These are phyloP conservation scores for Cyanodermella asteris DNA, from an alignment of 2,329 filamentous ascomycete genomes.

Conservation along the genomic window DNA sequence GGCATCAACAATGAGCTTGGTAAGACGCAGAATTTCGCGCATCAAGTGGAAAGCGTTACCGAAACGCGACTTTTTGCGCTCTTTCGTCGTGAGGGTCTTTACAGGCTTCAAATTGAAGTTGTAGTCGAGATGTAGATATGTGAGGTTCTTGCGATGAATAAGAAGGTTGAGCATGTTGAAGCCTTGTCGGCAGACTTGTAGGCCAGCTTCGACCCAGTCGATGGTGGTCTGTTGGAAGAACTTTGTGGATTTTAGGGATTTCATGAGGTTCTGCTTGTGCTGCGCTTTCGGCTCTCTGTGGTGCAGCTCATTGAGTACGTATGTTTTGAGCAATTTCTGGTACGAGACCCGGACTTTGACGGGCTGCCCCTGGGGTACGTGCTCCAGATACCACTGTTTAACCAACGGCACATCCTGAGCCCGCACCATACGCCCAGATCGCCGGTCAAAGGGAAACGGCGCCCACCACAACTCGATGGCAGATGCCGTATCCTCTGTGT, in stretches of 20 bases:
- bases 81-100: conserved; percentile 94
- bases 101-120: conserved; percentile 99
- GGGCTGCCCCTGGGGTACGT: conserved; percentile 72
- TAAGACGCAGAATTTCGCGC: conserved; percentile 88
- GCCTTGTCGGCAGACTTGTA: conserved; percentile 92
- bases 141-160: conserved; percentile 95
- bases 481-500: conserved; percentile 69
- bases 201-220: conserved; percentile 95
- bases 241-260: conserved; percentile 82
- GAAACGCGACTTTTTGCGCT: conserved; percentile 97
- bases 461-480: conserved; percentile 97
- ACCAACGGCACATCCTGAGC: conserved; percentile 92
- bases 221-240: conserved; percentile 99
- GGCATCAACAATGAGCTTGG: conserved; percentile 93
- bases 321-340: conserved; percentile 91
- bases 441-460: conserved; percentile 81
- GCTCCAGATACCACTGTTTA: conserved; percentile 97
- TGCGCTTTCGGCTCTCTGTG: conserved; percentile 89
- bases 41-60: conserved; percentile 98
- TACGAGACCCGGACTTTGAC: conserved; percentile 97
- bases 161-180: conserved; percentile 98
- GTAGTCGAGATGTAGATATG: conserved; percentile 94
- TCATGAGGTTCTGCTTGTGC: conserved; percentile 79
- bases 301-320: conserved; percentile 87
- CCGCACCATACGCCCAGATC: conserved; percentile 87